phyloP scores from a whole-genome alignment of 202 grass and related monocot genomes.

The Carex arenaria region DNA sequence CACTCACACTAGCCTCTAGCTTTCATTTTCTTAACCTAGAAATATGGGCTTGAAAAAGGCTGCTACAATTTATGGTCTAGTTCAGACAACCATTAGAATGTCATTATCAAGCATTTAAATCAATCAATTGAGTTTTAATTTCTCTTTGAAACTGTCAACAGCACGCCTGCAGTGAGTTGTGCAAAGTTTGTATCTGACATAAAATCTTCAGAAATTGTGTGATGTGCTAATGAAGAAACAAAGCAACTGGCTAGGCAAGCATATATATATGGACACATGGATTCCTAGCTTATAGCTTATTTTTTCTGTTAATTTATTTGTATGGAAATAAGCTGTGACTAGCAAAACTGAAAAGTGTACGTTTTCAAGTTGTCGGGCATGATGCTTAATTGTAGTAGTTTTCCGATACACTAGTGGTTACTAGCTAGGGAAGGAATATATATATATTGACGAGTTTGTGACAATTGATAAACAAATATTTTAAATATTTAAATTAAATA shows the following conservation, averaged over 20 bases:
- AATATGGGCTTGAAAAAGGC: constrained; percentile 17
- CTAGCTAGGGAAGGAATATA: no score
- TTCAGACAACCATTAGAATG: background rate
- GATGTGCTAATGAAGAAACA: background rate
- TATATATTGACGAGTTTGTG: background rate
- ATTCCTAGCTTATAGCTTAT: background rate
- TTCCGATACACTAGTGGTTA: background rate
- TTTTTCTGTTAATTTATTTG: background rate
- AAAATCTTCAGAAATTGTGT: background rate
- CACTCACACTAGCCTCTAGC: background rate
- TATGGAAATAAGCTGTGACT: background rate
- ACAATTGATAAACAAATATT: background rate
- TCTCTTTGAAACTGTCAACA: background rate
- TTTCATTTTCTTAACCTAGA: constrained; percentile 14
- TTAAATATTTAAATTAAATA: no score
- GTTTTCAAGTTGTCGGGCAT: background rate
- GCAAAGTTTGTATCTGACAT: background rate
- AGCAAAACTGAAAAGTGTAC: background rate
- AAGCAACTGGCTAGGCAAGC: background rate
- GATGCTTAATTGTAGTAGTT: background rate
- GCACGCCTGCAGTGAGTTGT: background rate
- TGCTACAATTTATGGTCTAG: background rate
- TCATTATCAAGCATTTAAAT: background rate
- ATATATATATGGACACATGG: background rate
- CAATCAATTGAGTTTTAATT: background rate